phyloP scores from a whole-genome alignment of 352 stramenopile species.

The Aphanomyces stellatus region DNA sequence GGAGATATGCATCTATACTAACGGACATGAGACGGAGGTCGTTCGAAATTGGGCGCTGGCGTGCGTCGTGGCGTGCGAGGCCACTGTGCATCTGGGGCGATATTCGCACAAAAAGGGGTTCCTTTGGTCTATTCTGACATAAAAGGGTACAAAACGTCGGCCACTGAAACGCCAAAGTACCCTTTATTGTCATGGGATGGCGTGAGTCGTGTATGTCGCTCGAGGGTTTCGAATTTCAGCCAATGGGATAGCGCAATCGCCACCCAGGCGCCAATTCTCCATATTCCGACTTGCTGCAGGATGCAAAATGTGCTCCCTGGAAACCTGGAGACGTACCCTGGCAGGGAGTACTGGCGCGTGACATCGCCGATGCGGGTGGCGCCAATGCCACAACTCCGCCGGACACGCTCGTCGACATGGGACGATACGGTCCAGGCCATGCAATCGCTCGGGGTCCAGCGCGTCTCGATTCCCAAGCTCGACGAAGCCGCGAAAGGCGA shows the following conservation, averaged over 20 bases:
- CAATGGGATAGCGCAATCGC: not conserved
- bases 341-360: conserved; percentile 8
- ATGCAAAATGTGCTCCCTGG: conserved; percentile 11
- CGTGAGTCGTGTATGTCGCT: no score
- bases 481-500: not conserved
- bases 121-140: not conserved
- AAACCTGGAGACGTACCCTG: conserved; percentile 12
- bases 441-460: not conserved
- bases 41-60: not conserved
- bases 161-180: no score
- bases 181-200: no score
- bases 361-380: not conserved
- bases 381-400: not conserved
- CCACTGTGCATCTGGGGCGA: no score
- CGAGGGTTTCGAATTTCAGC: no score
- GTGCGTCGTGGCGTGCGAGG: not conserved
- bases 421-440: conserved; percentile 8
- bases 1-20: not conserved
- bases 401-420: conserved; percentile 16
- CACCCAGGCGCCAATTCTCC: not conserved
- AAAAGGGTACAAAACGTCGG: no score
- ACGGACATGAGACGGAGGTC: not conserved
- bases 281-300: not conserved
- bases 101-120: no score
- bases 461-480: not conserved